Base-by-base conservation (phyloP, 306 rosid species). In the Dalbergia oliveri region DNA sequence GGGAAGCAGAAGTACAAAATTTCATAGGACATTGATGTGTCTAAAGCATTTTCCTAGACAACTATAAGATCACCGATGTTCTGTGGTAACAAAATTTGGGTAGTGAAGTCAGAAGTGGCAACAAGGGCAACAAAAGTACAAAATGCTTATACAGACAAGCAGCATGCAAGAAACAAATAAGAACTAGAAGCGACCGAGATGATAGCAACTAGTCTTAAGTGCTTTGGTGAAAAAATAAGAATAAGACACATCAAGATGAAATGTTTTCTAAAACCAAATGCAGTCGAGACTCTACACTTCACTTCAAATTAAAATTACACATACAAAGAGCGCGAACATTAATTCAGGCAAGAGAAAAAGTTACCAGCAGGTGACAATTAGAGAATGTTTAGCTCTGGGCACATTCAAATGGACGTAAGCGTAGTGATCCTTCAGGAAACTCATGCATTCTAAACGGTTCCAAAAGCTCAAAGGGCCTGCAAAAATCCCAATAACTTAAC, bases 371-470 rank as follows among this genome's bases (percentile, higher is more conserved):
- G 67, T 70, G 41, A 43, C 43, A 73, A 62, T 47, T 51, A 67
- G 54, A 75, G 59, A 76, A 67, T 64, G 73, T 73, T 90, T 88
- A 96, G 89, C 93, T 91, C 86, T 96, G 99, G 37, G 98, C 90
- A 72, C 99, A 96, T 88, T 93, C 98, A 83, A 95, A 95, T 26
- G 99, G 99, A 79, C 91, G 98, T 88, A 93, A 69, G 83, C 88
- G 98, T 85, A 93, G 67, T 39, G 90, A 79, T 76, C 99, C 99
- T 88, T 96, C 99, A n/a, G 90, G 84, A 75, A 91, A 90, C 57
- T 93, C 99, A 1, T 88, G 96, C 93, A 88, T 94, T 66, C 97
- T 88, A 86, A 93, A 85, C 23, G 93, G 93, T 85, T 96, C 97
- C 66, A 93, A 82, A 76, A 95, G 83, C 78, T 90, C 98, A 58